Percentiles rank a stretch among this genome's conserved stretches.
Evolutionary conservation across 441 rosid species (phyloP).

Genomic region (Arabidopsis hybrid): DNA sequence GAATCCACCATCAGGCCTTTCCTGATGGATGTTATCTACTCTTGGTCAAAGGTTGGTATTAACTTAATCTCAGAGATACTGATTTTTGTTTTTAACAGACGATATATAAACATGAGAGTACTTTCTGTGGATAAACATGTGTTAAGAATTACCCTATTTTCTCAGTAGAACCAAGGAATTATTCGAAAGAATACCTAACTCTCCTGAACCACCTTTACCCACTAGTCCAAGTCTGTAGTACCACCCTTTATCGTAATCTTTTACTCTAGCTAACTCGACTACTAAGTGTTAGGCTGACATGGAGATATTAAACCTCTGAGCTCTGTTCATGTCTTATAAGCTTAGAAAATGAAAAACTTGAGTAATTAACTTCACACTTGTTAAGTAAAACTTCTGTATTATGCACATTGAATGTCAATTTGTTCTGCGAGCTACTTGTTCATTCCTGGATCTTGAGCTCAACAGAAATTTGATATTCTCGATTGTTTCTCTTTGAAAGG

Average conservation of each 20-base stretch:
- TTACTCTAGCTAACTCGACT: background rate
- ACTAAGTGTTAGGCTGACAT: constrained; percentile 2
- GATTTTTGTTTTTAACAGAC: background rate
- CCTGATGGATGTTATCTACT: constrained; percentile 96
- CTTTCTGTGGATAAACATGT: background rate
- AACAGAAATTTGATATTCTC: constrained; percentile 28
- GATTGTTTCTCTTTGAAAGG: constrained; percentile 52
- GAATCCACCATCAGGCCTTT: constrained; percentile 94
- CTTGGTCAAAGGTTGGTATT: constrained; percentile 90
- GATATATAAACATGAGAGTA: background rate
- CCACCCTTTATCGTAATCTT: background rate
- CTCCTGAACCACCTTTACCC: background rate
- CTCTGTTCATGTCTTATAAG: constrained; percentile 2
- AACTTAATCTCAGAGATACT: constrained; percentile 27
- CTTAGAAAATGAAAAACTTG: background rate
- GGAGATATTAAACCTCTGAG: constrained; percentile 8
- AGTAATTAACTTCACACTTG: background rate
- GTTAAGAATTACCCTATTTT: background rate
- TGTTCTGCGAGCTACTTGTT: background rate
- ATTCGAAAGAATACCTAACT: background rate
- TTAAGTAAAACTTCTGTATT: background rate
- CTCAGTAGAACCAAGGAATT: background rate
- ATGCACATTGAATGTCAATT: background rate
- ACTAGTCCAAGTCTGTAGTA: background rate
- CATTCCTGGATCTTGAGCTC: constrained; percentile 21